Percentiles rank a stretch among this genome's conserved stretches.
These are phyloP conservation scores for Mrakia frigida DNA, from an alignment of 768 basidiomycete species.

Conservation along the genomic window DNA sequence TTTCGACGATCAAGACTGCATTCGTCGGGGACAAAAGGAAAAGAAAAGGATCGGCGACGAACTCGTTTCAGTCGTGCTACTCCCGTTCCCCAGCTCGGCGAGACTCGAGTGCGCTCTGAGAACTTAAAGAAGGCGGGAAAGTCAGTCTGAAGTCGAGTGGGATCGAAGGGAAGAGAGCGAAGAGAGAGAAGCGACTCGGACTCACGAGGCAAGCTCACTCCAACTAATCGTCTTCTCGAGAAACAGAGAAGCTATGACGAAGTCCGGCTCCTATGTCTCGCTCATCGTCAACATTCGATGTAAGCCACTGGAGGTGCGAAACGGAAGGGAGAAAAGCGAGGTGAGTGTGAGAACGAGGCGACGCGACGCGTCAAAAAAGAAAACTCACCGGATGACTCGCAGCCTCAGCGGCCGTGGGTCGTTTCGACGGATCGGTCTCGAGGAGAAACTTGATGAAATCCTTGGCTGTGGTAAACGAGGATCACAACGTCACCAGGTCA, in stretches of 20 bases:
- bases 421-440: conserved; percentile 61
- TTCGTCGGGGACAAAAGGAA: neutral
- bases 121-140: too few species aligned
- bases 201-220: too few species aligned
- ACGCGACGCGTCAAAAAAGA: neutral
- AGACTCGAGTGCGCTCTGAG: too few species aligned
- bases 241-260: too few species aligned
- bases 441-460: conserved; percentile 69
- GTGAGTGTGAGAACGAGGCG: neutral
- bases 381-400: conserved; percentile 59
- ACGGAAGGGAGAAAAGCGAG: neutral
- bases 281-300: too few species aligned
- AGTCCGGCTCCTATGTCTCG: too few species aligned
- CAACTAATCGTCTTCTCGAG: too few species aligned
- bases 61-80: too few species aligned
- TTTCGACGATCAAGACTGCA: neutral
- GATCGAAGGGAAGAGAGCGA: too few species aligned
- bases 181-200: too few species aligned
- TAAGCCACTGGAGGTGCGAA: neutral
- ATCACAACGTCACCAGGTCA: neutral
- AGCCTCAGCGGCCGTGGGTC: conserved; percentile 71
- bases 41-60: neutral
- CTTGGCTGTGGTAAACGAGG: conserved; percentile 56
- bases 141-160: too few species aligned
- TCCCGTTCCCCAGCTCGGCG: too few species aligned